A percentile compares a stretch with the other conserved stretches of the same genome.
phyloP scores from a whole-genome alignment of 805 yeast genomes.

The Metschnikowia sp. region DNA sequence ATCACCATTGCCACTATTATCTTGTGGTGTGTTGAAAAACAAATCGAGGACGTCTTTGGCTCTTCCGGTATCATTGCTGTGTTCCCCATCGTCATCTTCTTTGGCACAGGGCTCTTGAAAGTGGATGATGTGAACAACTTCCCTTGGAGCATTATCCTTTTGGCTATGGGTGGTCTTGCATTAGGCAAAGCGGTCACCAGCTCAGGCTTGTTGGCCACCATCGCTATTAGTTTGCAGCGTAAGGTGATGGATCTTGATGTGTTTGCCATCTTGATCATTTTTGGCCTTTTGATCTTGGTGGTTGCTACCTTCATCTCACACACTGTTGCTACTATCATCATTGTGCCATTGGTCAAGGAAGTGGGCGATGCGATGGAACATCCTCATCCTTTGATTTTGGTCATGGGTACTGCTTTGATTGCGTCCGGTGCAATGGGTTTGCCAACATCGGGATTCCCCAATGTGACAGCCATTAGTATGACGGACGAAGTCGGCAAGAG shows the following conservation, averaged over 20 bases:
- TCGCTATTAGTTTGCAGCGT: conserved; percentile 66
- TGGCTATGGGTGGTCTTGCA: conserved; percentile 98
- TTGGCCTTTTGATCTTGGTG: conserved; percentile 44
- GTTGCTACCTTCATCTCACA: conserved; percentile 45
- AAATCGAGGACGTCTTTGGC: conserved; percentile 71
- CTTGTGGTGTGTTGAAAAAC: conserved; percentile 87
- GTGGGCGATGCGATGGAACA: conserved; percentile 36
- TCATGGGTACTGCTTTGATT: conserved; percentile 41
- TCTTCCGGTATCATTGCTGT: conserved; percentile 97
- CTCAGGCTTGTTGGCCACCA: conserved; percentile 77
- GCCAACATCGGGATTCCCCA: conserved; percentile 45
- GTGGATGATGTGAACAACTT: conserved; percentile 94
- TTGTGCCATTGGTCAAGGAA: conserved; percentile 40
- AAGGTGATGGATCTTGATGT: conserved; percentile 65
- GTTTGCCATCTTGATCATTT: conserved; percentile 69
- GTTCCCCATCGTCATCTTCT: conserved; percentile 84
- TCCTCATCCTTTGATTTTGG: conserved; percentile 37
- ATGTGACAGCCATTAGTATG: conserved; percentile 43
- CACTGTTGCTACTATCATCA: conserved; percentile 43
- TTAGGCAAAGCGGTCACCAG: conserved; percentile 93
- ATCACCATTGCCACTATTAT: conserved; percentile 72
- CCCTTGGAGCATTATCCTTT: conserved; percentile 91
- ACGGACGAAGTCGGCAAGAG: conserved; percentile 40
- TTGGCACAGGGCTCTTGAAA: conserved; percentile 83
- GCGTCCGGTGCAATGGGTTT: conserved; percentile 46